phyloP scores from a whole-genome alignment of 192 early-diverging fungal genomes.

The Diversispora eburnea region DNA sequence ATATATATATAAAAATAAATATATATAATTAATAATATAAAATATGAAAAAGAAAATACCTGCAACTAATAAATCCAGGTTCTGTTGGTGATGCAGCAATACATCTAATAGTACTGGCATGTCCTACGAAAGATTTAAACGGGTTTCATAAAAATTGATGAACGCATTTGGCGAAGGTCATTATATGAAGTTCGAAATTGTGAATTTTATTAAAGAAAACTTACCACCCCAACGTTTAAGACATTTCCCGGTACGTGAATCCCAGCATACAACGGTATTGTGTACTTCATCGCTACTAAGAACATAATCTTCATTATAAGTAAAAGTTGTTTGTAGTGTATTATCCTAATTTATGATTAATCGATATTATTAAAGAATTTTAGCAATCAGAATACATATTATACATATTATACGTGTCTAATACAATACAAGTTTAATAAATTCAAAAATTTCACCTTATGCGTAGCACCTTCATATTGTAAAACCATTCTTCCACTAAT shows the following conservation, averaged over 20 bases:
- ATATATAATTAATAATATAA: not conserved
- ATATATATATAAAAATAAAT: not conserved
- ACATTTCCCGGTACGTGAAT: conserved; percentile 59
- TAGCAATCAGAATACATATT: not conserved
- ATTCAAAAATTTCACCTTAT: conserved; percentile 48
- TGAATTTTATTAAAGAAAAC: not conserved
- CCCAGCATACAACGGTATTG: conserved; percentile 67
- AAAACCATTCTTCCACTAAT: conserved; percentile 65
- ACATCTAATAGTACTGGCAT: conserved; percentile 52
- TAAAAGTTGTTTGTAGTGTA: conserved; percentile 39
- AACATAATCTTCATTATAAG: conserved; percentile 68
- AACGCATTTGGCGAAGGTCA: not conserved
- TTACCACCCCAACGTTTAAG: conserved; percentile 49
- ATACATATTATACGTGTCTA: not conserved
- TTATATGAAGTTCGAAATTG: not conserved
- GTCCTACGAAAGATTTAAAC: conserved; percentile 32
- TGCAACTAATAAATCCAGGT: conserved; percentile 56
- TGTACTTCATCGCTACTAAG: conserved; percentile 63
- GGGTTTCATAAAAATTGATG: not conserved
- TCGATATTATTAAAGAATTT: not conserved
- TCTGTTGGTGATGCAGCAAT: conserved; percentile 61
- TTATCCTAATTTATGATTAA: conserved; percentile 30
- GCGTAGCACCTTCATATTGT: conserved; percentile 66
- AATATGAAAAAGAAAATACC: conserved; percentile 39
- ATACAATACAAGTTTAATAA: not conserved